Percentiles rank a stretch among this genome's conserved stretches.
phyloP scores from a whole-genome alignment of 441 rosid genomes.

The Pelargonium australe region DNA sequence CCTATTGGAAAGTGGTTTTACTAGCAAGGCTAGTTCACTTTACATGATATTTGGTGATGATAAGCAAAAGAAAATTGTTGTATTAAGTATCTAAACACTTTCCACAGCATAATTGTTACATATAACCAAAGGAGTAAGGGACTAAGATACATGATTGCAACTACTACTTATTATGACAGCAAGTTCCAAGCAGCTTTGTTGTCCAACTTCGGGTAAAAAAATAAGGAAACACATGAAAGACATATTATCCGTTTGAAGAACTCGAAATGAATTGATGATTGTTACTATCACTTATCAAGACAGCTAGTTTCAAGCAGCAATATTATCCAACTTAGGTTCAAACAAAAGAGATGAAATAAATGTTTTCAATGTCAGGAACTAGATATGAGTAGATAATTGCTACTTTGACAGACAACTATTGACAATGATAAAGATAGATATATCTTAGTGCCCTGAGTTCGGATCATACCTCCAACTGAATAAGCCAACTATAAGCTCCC shows the following conservation, averaged over 20 bases:
- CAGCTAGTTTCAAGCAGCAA: not conserved
- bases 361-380: not conserved
- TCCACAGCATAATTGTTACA: too few species aligned
- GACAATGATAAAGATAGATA: not conserved
- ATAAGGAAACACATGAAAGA: too few species aligned
- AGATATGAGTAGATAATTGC: not conserved
- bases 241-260: too few species aligned
- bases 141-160: too few species aligned
- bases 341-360: not conserved
- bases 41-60: too few species aligned
- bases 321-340: not conserved
- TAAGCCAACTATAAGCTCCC: constrained; percentile 54
- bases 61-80: too few species aligned
- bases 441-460: not conserved
- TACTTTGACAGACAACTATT: not conserved
- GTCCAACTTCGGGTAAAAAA: too few species aligned
- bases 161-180: not conserved
- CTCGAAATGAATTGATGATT: too few species aligned
- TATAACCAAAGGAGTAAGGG: too few species aligned
- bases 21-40: too few species aligned
- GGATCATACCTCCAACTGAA: constrained; percentile 52
- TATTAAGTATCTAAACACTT: too few species aligned
- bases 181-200: not conserved
- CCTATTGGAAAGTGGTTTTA: too few species aligned
- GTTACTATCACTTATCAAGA: not conserved